Percentiles rank a stretch among this genome's conserved stretches.
Evolutionary conservation across 495 filamentous ascomycete genomes (phyloP).

Genomic region (Staphylotrichum tortipilum): DNA sequence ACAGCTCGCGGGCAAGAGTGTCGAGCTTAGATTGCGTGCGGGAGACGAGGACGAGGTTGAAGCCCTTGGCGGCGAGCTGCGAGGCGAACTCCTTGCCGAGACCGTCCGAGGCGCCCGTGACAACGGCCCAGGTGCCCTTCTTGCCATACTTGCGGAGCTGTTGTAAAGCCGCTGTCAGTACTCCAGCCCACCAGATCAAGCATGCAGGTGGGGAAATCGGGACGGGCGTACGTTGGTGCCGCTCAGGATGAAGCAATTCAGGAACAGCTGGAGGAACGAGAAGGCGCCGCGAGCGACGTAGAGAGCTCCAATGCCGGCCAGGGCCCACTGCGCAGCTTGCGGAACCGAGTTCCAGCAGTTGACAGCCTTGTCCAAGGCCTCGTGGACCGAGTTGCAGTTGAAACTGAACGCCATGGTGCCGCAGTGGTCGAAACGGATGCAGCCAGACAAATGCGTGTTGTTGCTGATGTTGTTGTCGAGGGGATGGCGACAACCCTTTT

Average conservation of each 20-base stretch:
- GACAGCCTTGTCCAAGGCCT: constrained; percentile 29
- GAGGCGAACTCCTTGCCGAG: constrained; percentile 93
- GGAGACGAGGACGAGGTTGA: constrained; percentile 88
- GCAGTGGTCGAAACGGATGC: background rate
- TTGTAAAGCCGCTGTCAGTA: background rate
- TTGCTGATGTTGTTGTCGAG: too few species aligned
- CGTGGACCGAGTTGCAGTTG: background rate
- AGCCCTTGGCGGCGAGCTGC: constrained; percentile 83
- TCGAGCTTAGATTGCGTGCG: constrained; percentile 87
- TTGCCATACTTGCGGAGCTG: constrained; percentile 86
- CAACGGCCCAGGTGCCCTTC: constrained; percentile 86
- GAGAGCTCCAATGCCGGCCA: constrained; percentile 50
- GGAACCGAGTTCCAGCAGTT: constrained; percentile 32
- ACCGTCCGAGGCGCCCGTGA: constrained; percentile 94
- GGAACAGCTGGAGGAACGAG: constrained; percentile 55
- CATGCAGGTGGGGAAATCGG: too few species aligned
- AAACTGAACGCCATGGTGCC: constrained; percentile 2
- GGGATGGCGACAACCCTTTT: background rate
- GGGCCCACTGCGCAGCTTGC: constrained; percentile 25
- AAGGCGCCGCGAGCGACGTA: constrained; percentile 49
- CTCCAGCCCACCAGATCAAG: background rate
- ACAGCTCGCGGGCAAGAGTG: constrained; percentile 65
- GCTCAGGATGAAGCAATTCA: constrained; percentile 68
- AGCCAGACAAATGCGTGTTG: background rate
- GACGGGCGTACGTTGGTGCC: constrained; percentile 49